phyloP scores from a whole-genome alignment of 352 stramenopile species.

The Phytophthora constricta region DNA sequence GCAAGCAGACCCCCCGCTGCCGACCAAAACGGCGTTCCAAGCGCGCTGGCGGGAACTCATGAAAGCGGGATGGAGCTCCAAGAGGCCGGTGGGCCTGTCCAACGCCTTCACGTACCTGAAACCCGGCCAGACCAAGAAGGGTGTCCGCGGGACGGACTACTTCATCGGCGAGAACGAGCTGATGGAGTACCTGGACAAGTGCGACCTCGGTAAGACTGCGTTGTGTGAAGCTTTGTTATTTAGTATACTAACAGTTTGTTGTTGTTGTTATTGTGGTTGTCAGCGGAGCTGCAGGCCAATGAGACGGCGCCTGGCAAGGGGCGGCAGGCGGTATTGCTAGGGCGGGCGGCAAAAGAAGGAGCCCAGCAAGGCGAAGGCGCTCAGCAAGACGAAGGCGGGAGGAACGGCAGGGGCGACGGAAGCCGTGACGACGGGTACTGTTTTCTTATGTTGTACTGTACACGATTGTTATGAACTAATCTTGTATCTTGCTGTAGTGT shows the following conservation, averaged over 20 bases:
- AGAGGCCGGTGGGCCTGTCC: slow-evolving; percentile 1
- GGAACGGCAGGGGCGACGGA: neutral
- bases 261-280: no score
- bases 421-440: neutral
- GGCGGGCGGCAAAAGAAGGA: no score
- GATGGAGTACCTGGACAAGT: neutral
- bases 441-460: neutral
- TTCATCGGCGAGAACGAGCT: neutral
- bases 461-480: neutral
- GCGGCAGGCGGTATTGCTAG: no score
- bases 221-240: neutral
- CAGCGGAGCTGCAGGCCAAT: no score
- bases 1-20: neutral
- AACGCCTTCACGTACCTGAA: slow-evolving; percentile 6
- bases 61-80: slow-evolving; percentile 7
- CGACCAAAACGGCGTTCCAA: slow-evolving; percentile 7
- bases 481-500: neutral
- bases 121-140: neutral
- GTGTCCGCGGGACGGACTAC: neutral
- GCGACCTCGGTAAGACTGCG: neutral
- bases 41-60: slow-evolving; percentile 8
- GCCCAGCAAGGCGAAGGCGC: neutral
- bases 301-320: no score
- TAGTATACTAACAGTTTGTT: no score
- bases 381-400: no score